Evolutionary conservation across 2,329 filamentous ascomycete genomes (phyloP), one percentile per base, ranked within the genome.

Genomic region (Diaporthe vexans): DNA sequence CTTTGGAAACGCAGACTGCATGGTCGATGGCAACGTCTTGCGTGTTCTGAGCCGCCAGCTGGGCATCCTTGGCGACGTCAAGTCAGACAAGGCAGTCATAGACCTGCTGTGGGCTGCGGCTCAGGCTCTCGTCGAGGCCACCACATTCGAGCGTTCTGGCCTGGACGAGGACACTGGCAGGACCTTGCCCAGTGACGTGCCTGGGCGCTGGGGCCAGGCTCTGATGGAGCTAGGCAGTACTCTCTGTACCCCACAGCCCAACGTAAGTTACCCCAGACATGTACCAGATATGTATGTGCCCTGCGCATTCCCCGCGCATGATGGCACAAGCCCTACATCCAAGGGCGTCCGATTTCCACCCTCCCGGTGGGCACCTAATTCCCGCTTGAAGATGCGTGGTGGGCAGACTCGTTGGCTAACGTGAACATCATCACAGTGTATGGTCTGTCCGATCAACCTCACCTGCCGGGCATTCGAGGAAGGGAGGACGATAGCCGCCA

Each of bases 161-260:
- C 76, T 76, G 11, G 77, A 76, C 0, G 73, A 48, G 6, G 68
- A 63, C 35, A 69, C 10, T 63, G 74, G 0, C 74, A 76, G 11
- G 77, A 79, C 2, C 21, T 71, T 0, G 77, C 81, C 79, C 19
- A 91, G 87, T 71, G 85, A 89, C 70, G 80, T 87, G 29, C 90
- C 91, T 0, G 90, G 90, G 0, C 81, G 87, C 75, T 92, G 90
- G 91, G 91, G 91, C 0, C 91, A 92, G 78, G 91, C 89, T 0
- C 81, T 92, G 35, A 92, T 92, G 91, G 91, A 92, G 78, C 83
- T 92, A 5, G 91, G 91, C 4, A 91, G 90, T 76, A 92, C 91
- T 0, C 79, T 92, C 2, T 92, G 91, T 77, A 86, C 86, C 9
- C 90, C 91, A 0, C 88, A 88, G 76, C 91, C 91, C 1, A 87